Conservation (phyloP, 2,329 filamentous ascomycete species). For the Scedosporium aurantiacum region DNA sequence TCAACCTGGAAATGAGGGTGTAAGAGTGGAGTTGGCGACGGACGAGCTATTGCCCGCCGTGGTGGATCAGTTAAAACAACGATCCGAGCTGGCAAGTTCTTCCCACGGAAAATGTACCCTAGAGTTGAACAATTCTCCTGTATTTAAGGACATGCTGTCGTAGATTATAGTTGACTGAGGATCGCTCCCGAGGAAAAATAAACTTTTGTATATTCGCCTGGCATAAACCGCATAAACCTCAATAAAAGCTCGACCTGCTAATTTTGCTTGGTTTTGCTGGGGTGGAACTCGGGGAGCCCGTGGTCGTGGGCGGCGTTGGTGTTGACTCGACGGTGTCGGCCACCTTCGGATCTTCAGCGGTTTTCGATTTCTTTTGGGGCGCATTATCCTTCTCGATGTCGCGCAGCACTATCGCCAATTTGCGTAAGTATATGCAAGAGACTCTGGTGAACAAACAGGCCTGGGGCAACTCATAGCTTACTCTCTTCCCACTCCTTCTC, state of each 20-base stretch:
- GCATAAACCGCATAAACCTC: slow-evolving; percentile 11
- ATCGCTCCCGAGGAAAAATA: neutral
- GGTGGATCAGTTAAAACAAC: slow-evolving; percentile 32
- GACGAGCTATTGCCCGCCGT: slow-evolving; percentile 46
- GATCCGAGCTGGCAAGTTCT: neutral
- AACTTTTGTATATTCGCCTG: neutral
- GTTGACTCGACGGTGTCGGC: neutral
- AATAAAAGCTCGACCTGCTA: slow-evolving; percentile 40
- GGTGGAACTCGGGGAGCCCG: neutral
- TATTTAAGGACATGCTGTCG: slow-evolving; percentile 52
- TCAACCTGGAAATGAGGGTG: slow-evolving; percentile 39
- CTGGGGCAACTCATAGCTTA: slow-evolving; percentile 25
- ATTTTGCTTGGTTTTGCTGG: slow-evolving; percentile 11
- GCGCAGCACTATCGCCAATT: slow-evolving; percentile 39
- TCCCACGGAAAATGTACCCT: neutral
- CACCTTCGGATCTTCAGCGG: slow-evolving; percentile 6
- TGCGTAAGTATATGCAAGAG: neutral
- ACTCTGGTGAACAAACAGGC: slow-evolving; percentile 2
- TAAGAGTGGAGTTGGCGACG: slow-evolving; percentile 47
- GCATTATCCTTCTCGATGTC: slow-evolving; percentile 56
- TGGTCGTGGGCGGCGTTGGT: slow-evolving; percentile 3
- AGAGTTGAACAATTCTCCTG: slow-evolving; percentile 14
- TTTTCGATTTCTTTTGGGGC: slow-evolving; percentile 30
- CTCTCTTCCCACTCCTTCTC: slow-evolving; percentile 86
- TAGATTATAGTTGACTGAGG: slow-evolving; percentile 22